Conservation (phyloP, 108 stramenopile genomes). For the Phaeodactylum tricornutum region DNA sequence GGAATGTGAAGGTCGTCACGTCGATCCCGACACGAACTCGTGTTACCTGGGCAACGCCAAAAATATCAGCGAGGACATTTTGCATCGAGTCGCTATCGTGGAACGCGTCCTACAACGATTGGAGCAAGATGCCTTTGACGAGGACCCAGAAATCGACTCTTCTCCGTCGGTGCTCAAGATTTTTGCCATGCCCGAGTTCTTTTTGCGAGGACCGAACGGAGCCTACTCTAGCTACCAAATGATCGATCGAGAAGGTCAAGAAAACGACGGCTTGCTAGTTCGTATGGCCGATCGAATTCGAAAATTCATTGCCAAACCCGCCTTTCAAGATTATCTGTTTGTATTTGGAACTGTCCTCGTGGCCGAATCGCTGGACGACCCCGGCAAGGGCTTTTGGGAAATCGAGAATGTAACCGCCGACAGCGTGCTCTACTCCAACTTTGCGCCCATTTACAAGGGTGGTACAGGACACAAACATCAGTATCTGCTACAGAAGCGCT, state of each 20-base stretch:
- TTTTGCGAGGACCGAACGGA: conserved; percentile 20
- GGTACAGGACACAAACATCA: conserved; percentile 13
- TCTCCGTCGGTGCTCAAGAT: conserved; percentile 23
- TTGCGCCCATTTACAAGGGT: conserved; percentile 20
- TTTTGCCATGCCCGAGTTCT: conserved; percentile 28
- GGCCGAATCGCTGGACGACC: conserved; percentile 13
- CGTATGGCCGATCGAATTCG: conserved; percentile 10
- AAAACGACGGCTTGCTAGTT: conserved; percentile 13
- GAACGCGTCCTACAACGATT: conserved; percentile 11
- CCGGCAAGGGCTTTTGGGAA: not conserved
- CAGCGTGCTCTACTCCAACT: conserved; percentile 22
- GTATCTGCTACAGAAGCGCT: conserved; percentile 16
- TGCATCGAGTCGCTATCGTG: conserved; percentile 16
- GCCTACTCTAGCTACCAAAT: conserved; percentile 20
- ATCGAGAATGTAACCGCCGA: conserved; percentile 4
- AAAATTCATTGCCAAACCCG: conserved; percentile 16
- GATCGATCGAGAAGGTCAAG: not conserved
- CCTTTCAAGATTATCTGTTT: conserved; percentile 25
- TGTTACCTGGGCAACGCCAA: conserved; percentile 29
- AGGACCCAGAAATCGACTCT: conserved; percentile 25
- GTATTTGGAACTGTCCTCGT: conserved; percentile 26
- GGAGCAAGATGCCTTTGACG: conserved; percentile 7
- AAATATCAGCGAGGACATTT: conserved; percentile 16
- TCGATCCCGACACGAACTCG: conserved; percentile 7
- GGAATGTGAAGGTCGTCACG: conserved; percentile 22